Conservation (phyloP, 176 grass and related monocot genomes). For the Stipa capillata region DNA sequence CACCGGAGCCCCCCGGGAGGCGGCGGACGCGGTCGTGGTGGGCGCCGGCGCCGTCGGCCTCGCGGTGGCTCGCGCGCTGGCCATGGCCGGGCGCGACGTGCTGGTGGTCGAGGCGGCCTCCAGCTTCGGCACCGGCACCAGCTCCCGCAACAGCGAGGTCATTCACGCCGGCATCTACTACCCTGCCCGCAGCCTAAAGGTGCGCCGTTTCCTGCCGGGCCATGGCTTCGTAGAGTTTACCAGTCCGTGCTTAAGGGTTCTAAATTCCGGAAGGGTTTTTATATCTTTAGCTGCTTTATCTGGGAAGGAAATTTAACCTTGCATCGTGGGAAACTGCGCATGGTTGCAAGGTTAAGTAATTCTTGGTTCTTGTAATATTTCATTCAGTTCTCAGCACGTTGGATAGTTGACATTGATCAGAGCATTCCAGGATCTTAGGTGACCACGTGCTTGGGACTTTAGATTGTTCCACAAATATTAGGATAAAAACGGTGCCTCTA, state of each 20-base stretch:
- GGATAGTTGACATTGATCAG: not conserved
- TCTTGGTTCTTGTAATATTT: not conserved
- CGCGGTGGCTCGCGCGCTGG: conserved; percentile 66
- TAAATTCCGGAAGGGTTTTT: no score
- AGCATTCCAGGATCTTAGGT: not conserved
- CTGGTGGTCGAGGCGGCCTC: conserved; percentile 70
- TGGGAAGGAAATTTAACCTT: not conserved
- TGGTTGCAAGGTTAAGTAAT: not conserved
- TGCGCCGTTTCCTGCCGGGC: not conserved
- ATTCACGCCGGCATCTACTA: conserved; percentile 95
- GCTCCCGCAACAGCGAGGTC: conserved; percentile 96
- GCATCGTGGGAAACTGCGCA: not conserved
- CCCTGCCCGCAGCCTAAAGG: conserved; percentile 69
- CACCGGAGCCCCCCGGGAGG: conserved; percentile 39
- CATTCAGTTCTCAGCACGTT: not conserved
- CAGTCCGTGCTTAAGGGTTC: not conserved
- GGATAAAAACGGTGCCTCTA: no score
- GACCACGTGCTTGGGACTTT: not conserved
- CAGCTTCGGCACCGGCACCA: conserved; percentile 83
- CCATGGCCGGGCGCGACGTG: conserved; percentile 71
- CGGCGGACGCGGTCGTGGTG: conserved; percentile 70
- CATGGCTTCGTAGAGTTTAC: not conserved
- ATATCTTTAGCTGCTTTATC: not conserved
- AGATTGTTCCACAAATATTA: not conserved
- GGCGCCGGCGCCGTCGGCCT: conserved; percentile 83